A percentile compares a stretch with the other conserved stretches of the same genome.
Evolutionary conservation across 2,329 filamentous ascomycete species (phyloP).

Genomic region (Penicillium sp.): DNA sequence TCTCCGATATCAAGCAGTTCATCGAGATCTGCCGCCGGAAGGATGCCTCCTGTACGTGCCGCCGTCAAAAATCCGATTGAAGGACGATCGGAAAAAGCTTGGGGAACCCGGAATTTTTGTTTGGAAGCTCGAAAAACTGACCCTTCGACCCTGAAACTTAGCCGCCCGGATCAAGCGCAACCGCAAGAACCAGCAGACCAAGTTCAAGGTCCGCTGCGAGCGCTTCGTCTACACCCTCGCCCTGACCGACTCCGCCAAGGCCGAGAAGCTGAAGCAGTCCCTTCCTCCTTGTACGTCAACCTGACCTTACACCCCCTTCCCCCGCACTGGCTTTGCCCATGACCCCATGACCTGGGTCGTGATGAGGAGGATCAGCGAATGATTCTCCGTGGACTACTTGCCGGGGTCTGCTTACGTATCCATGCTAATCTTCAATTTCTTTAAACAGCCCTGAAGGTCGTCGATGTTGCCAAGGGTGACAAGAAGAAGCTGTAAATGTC

Average conservation of each 20-base stretch:
- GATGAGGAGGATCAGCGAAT: background rate
- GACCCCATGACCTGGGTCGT: background rate
- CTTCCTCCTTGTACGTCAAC: conserved; percentile 85
- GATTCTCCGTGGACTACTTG: background rate
- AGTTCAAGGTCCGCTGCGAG: conserved; percentile 99
- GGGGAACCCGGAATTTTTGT: conserved; percentile 11
- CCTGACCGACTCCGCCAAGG: conserved; percentile 98
- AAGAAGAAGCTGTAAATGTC: conserved; percentile 52
- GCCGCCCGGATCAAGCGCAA: conserved; percentile 96
- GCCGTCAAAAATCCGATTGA: conserved; percentile 11
- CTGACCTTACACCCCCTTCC: background rate
- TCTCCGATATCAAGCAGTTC: conserved; percentile 99
- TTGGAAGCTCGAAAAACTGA: conserved; percentile 22
- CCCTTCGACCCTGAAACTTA: conserved; percentile 42
- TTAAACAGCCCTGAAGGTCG: conserved; percentile 48
- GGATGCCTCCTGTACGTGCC: conserved; percentile 94
- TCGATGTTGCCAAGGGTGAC: conserved; percentile 50
- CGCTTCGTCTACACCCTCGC: conserved; percentile 96
- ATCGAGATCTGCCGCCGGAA: conserved; percentile 99
- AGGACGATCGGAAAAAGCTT: conserved; percentile 8
- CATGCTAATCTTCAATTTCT: conserved; percentile 27
- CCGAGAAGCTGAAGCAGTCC: conserved; percentile 99
- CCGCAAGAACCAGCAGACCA: conserved; percentile 87
- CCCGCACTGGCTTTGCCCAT: conserved; percentile 1
- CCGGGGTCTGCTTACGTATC: background rate